phyloP scores from a whole-genome alignment of 2,329 filamentous ascomycete species.

The Apiospora phragmitis region DNA sequence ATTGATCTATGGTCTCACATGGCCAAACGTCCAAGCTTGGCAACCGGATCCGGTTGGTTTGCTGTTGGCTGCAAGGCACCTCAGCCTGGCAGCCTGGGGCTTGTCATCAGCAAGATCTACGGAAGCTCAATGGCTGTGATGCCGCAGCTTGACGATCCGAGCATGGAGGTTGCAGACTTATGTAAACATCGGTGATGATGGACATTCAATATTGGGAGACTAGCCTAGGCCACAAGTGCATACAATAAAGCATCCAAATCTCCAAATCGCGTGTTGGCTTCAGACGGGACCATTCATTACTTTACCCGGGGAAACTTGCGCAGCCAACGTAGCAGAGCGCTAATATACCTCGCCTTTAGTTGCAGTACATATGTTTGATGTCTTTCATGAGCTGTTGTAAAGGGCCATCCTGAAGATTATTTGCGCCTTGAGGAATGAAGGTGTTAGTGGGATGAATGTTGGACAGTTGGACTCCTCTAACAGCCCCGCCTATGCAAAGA shows the following conservation, averaged over 20 bases:
- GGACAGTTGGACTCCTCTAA: background rate
- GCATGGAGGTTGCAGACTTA: slow-evolving; percentile 5
- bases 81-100: background rate
- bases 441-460: background rate
- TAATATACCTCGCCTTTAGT: background rate
- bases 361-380: background rate
- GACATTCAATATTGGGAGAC: background rate
- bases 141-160: background rate
- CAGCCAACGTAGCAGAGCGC: background rate
- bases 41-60: background rate
- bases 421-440: background rate
- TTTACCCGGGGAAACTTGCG: background rate
- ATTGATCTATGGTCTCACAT: background rate
- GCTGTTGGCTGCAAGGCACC: slow-evolving; percentile 5
- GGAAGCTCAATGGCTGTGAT: background rate
- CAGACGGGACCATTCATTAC: background rate
- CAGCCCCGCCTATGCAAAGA: background rate
- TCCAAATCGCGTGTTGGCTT: background rate
- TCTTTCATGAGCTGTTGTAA: background rate
- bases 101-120: background rate
- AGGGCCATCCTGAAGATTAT: background rate
- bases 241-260: background rate
- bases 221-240: background rate
- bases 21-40: background rate
- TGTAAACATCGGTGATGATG: background rate